phyloP scores from a whole-genome alignment of 2,329 filamentous ascomycete genomes.

The Cercospora berteroae region DNA sequence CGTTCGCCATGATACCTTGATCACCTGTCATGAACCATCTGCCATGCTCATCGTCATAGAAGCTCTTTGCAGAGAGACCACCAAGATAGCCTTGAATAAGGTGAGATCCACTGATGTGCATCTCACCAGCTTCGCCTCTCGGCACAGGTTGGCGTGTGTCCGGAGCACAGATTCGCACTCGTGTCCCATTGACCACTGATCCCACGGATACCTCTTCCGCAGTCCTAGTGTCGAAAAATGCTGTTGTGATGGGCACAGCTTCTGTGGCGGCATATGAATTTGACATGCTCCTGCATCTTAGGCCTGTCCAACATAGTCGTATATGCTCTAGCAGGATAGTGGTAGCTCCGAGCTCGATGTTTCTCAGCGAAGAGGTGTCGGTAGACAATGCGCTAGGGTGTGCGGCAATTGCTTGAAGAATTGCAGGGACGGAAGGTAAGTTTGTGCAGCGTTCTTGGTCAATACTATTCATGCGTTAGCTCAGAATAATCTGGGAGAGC shows the following conservation, averaged over 20 bases:
- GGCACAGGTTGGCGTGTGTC: constrained; percentile 12
- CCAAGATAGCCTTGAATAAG: constrained; percentile 18
- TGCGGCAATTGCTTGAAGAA: constrained; percentile 4
- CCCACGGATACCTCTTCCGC: not conserved
- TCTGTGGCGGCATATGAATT: not conserved
- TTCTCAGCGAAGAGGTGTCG: not conserved
- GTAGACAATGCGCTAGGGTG: not conserved
- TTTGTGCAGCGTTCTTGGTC: constrained; percentile 1
- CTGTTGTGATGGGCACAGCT: not conserved
- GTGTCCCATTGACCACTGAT: not conserved
- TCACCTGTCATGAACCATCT: constrained; percentile 22
- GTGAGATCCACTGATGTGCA: constrained; percentile 11
- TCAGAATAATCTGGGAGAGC: not conserved
- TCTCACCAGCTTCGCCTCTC: constrained; percentile 16
- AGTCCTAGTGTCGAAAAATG: not conserved
- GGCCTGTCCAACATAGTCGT: not conserved
- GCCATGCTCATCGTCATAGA: constrained; percentile 11
- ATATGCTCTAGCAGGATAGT: constrained; percentile 2
- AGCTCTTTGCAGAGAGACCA: not conserved
- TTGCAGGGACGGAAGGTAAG: constrained; percentile 2
- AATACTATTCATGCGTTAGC: not conserved
- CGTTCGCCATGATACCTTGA: constrained; percentile 14
- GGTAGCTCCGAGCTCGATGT: not conserved
- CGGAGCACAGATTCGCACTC: constrained; percentile 11
- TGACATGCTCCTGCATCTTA: constrained; percentile 11